Conservation (phyloP, 2,329 filamentous ascomycete genomes). For the Onygenales sp. region DNA sequence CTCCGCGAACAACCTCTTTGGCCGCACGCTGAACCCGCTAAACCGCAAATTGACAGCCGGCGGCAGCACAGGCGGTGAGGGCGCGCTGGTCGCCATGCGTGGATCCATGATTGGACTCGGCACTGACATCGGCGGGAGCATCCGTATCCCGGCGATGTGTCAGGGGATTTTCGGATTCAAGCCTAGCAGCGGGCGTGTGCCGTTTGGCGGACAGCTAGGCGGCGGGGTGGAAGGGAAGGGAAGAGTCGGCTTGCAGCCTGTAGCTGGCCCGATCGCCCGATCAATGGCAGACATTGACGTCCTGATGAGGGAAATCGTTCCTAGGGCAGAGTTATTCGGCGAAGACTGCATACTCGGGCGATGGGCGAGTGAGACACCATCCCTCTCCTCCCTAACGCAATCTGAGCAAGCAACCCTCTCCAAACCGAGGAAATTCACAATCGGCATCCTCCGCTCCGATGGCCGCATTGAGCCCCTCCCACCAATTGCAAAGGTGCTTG, state of each 20-base stretch:
- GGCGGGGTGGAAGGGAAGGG: slow-evolving; percentile 38
- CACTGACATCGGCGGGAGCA: slow-evolving; percentile 48
- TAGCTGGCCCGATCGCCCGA: slow-evolving; percentile 33
- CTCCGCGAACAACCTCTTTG: slow-evolving; percentile 52
- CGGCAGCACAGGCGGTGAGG: slow-evolving; percentile 58
- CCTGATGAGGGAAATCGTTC: slow-evolving; percentile 43
- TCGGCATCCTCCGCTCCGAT: slow-evolving; percentile 34
- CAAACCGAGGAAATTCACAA: slow-evolving; percentile 23
- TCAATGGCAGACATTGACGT: slow-evolving; percentile 32
- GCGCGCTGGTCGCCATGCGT: slow-evolving; percentile 48
- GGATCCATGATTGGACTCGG: slow-evolving; percentile 52
- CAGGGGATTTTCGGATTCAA: slow-evolving; percentile 45
- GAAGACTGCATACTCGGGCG: slow-evolving; percentile 34
- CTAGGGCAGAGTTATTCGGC: slow-evolving; percentile 44
- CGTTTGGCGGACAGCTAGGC: slow-evolving; percentile 43
- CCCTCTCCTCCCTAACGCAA: slow-evolving; percentile 3
- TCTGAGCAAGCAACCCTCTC: slow-evolving; percentile 10
- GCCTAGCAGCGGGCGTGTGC: slow-evolving; percentile 38
- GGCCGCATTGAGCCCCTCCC: slow-evolving; percentile 30
- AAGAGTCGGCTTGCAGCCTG: slow-evolving; percentile 42
- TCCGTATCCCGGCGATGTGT: slow-evolving; percentile 41
- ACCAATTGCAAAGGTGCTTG: slow-evolving; percentile 29
- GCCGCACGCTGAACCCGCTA: slow-evolving; percentile 53
- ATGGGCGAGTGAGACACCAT: slow-evolving; percentile 25
- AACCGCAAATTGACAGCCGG: slow-evolving; percentile 53